Percentiles rank a stretch among this genome's conserved stretches.
Conservation (phyloP, 371 early-diverging fungal genomes). For the Zychaea mexicana region DNA sequence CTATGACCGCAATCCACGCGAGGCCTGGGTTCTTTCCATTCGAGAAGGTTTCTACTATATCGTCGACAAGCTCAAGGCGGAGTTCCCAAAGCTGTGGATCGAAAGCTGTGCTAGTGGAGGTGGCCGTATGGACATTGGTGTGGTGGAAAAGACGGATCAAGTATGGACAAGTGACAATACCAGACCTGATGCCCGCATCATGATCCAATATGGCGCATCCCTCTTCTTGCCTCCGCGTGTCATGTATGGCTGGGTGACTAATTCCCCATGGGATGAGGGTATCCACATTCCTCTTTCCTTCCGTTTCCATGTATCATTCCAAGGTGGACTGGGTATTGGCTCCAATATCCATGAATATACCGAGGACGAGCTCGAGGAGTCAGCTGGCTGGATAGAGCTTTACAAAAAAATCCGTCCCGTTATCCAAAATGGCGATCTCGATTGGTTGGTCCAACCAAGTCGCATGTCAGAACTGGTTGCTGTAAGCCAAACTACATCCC, state of each 20-base stretch:
- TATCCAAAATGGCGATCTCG: conserved; percentile 31
- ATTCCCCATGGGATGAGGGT: conserved; percentile 19
- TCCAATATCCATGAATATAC: conserved; percentile 21
- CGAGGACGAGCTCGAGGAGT: conserved; percentile 14
- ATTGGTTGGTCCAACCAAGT: conserved; percentile 33
- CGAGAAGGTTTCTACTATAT: conserved; percentile 23
- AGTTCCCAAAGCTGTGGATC: conserved; percentile 25
- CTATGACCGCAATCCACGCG: conserved; percentile 21
- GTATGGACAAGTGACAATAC: conserved; percentile 46
- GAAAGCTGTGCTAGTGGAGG: conserved; percentile 52
- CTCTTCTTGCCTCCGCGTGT: conserved; percentile 34
- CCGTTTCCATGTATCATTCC: conserved; percentile 42
- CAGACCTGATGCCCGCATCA: conserved; percentile 38
- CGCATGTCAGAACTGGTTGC: conserved; percentile 5
- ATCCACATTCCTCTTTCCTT: conserved; percentile 31
- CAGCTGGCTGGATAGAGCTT: conserved; percentile 31
- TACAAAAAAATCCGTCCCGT: conserved; percentile 36
- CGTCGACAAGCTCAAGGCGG: conserved; percentile 21
- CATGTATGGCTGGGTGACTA: conserved; percentile 41
- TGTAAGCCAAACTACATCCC: conserved; percentile 23
- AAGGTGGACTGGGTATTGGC: conserved; percentile 41
- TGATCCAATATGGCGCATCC: conserved; percentile 43
- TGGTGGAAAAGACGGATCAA: conserved; percentile 21
- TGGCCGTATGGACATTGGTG: conserved; percentile 39
- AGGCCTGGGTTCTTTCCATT: conserved; percentile 27